A percentile compares a stretch with the other conserved stretches of the same genome.
Conservation (phyloP, 495 filamentous ascomycete species). For the Sordaria brevicollis region DNA sequence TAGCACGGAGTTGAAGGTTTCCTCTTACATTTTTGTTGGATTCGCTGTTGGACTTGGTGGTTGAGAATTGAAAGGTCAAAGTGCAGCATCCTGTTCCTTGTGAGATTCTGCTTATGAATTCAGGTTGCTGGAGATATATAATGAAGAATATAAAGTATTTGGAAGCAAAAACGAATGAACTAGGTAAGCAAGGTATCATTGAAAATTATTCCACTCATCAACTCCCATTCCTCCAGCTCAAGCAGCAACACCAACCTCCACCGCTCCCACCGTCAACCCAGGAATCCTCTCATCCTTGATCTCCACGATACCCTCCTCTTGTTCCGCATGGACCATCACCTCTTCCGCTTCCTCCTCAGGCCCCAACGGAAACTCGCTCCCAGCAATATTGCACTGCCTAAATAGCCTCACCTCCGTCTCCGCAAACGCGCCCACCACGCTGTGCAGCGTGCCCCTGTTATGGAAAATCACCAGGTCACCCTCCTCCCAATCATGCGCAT, state of each 20-base stretch:
- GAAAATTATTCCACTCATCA: background rate
- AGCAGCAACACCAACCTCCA: background rate
- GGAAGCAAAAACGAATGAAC: background rate
- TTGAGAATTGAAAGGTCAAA: background rate
- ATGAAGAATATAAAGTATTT: background rate
- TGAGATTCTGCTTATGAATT: too few species aligned
- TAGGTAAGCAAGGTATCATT: background rate
- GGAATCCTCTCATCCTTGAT: background rate
- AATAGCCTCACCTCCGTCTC: conserved; percentile 62
- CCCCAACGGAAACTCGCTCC: conserved; percentile 41
- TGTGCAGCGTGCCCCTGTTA: conserved; percentile 61
- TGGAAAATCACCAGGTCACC: conserved; percentile 66
- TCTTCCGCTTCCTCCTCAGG: conserved; percentile 13
- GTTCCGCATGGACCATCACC: background rate
- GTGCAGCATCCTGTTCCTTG: too few species aligned
- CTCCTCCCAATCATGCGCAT: conserved; percentile 65
- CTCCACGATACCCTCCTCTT: background rate
- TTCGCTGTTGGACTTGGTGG: background rate
- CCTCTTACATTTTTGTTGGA: background rate
- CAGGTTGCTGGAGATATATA: background rate
- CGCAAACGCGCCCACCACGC: conserved; percentile 62
- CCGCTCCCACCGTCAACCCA: background rate
- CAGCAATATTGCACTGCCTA: conserved; percentile 66
- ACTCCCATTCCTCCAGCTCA: background rate
- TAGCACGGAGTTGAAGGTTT: background rate